phyloP scores from a whole-genome alignment of 2,329 filamentous ascomycete genomes.

The Hymenoscyphus salicellus region DNA sequence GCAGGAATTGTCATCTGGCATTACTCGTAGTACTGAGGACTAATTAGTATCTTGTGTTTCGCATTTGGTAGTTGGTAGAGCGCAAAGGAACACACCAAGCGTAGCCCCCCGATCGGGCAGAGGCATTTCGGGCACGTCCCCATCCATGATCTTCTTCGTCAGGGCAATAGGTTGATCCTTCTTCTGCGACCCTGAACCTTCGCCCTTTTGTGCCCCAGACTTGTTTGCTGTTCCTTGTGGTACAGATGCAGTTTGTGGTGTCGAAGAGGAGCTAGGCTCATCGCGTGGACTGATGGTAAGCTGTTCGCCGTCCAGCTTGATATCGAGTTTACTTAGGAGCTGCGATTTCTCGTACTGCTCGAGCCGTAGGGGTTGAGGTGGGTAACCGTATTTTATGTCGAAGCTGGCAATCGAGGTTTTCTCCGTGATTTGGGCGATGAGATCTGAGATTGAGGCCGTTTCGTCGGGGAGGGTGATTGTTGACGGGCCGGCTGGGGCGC shows the following conservation, averaged over 20 bases:
- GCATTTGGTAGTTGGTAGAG: background rate
- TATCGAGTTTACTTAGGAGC: slow-evolving; percentile 52
- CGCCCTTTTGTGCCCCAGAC: slow-evolving; percentile 8
- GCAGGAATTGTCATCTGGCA: slow-evolving; percentile 96
- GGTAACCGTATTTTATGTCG: slow-evolving; percentile 81
- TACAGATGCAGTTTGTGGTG: background rate
- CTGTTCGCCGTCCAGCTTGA: slow-evolving; percentile 66
- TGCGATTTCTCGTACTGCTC: slow-evolving; percentile 45
- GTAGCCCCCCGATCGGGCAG: slow-evolving; percentile 50
- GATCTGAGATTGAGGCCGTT: slow-evolving; percentile 57
- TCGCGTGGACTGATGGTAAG: slow-evolving; percentile 51
- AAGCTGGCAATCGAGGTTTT: slow-evolving; percentile 65
- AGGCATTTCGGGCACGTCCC: slow-evolving; percentile 39
- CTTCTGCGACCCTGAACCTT: slow-evolving; percentile 4
- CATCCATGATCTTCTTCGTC: slow-evolving; percentile 31
- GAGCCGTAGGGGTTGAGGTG: slow-evolving; percentile 66
- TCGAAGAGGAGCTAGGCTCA: slow-evolving; percentile 5
- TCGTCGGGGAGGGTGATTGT: slow-evolving; percentile 66
- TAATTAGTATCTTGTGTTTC: slow-evolving; percentile 3
- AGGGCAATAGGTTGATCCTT: slow-evolving; percentile 26
- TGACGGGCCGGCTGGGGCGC: slow-evolving; percentile 69
- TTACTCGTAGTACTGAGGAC: slow-evolving; percentile 71
- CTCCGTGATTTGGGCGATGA: slow-evolving; percentile 58
- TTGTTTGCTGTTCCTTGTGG: slow-evolving; percentile 9
- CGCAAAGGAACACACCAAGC: slow-evolving; percentile 44